Evolutionary conservation across 139 green algal genomes (phyloP).

Genomic region (Volvox africanus): DNA sequence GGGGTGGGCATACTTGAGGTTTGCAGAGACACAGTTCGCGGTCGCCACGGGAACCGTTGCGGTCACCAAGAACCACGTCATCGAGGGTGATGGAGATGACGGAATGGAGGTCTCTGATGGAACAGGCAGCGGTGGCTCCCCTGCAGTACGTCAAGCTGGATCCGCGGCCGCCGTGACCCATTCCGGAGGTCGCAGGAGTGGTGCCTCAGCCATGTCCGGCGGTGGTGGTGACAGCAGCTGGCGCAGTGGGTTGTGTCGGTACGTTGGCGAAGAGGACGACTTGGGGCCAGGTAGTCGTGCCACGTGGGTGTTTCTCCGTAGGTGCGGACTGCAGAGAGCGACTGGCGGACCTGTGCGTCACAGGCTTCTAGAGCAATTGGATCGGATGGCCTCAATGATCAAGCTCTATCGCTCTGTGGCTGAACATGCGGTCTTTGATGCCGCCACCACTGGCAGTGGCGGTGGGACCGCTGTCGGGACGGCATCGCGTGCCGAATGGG

Average conservation of each 20-base stretch:
- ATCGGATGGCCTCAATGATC: not conserved
- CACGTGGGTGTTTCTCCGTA: too few species aligned
- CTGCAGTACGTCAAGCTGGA: not conserved
- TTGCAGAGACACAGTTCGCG: not conserved
- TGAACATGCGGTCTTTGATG: not conserved
- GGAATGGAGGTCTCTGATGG: not conserved
- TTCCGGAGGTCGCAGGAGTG: not conserved
- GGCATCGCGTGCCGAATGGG: not conserved
- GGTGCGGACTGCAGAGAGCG: too few species aligned
- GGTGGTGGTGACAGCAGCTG: not conserved
- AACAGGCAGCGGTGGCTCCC: not conserved
- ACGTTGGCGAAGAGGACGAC: not conserved
- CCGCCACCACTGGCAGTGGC: not conserved
- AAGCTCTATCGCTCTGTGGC: not conserved
- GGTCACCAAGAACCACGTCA: not conserved
- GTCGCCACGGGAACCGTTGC: not conserved
- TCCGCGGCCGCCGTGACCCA: not conserved
- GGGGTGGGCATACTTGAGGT: constrained; percentile 18
- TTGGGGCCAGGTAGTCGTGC: not conserved
- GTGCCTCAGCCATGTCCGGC: not conserved
- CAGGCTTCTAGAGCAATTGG: not conserved
- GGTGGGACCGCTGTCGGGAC: not conserved
- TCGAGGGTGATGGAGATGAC: not conserved
- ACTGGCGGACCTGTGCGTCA: not conserved
- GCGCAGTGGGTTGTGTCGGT: not conserved